Evolutionary conservation across 352 stramenopile genomes (phyloP).

Genomic region (Blastocystis sp.): DNA sequence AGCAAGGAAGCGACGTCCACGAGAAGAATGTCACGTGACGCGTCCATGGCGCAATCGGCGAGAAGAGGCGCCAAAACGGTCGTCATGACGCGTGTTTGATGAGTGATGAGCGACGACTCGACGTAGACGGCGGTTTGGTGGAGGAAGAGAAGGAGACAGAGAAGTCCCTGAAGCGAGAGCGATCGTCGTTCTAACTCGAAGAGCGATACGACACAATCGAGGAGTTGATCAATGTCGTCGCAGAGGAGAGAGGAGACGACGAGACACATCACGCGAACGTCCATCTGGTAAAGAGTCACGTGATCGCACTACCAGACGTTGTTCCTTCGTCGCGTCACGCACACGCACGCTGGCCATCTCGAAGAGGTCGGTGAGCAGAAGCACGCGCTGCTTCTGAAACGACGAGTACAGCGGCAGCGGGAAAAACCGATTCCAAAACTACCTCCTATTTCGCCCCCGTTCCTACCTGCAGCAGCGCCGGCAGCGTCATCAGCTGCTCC

Average conservation of each 20-base stretch:
- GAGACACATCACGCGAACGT: background rate
- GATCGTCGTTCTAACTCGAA: background rate
- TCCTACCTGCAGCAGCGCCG: background rate
- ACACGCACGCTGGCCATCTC: background rate
- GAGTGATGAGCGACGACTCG: background rate
- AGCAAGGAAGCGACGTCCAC: background rate
- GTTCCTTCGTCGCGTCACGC: background rate
- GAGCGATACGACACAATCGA: background rate
- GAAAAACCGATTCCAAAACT: slow-evolving; percentile 54
- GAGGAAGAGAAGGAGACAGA: background rate
- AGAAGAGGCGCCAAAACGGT: background rate
- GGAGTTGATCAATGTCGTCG: background rate
- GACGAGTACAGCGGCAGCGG: background rate
- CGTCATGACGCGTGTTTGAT: background rate
- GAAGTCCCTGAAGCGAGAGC: background rate
- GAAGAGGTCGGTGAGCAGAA: background rate
- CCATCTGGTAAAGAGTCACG: background rate
- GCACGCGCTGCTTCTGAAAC: background rate
- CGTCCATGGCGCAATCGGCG: background rate
- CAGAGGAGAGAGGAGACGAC: background rate
- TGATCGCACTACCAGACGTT: background rate
- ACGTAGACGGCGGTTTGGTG: background rate
- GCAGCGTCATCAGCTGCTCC: background rate
- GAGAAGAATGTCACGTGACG: background rate
- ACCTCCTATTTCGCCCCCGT: background rate